phyloP scores from a whole-genome alignment of 371 early-diverging fungal genomes.

The Mortierella sp. region DNA sequence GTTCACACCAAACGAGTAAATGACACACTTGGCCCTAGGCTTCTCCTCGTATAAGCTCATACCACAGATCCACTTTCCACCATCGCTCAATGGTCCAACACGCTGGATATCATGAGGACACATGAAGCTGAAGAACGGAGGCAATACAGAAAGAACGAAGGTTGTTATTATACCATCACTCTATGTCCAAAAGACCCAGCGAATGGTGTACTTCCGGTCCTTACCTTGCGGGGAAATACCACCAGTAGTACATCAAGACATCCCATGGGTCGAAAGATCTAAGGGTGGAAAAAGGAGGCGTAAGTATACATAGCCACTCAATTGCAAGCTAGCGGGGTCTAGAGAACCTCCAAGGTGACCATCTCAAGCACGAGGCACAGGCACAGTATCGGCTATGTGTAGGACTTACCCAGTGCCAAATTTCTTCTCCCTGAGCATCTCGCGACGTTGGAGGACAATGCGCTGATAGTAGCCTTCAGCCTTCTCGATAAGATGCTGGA shows the following conservation, averaged over 20 bases:
- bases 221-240: slow-evolving; percentile 40
- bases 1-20: slow-evolving; percentile 51
- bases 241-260: slow-evolving; percentile 24
- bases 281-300: neutral
- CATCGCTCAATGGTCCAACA: slow-evolving; percentile 37
- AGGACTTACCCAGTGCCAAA: slow-evolving; percentile 34
- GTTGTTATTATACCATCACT: neutral
- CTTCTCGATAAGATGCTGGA: slow-evolving; percentile 37
- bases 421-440: neutral
- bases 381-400: too few relatives aligned
- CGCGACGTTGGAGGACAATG: slow-evolving; percentile 29
- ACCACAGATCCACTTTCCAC: slow-evolving; percentile 49
- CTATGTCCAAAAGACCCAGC: too few relatives aligned
- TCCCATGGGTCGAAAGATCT: slow-evolving; percentile 27
- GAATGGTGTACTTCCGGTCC: too few relatives aligned
- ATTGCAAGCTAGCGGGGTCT: too few relatives aligned
- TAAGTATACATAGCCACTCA: neutral
- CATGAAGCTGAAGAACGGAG: slow-evolving; percentile 7
- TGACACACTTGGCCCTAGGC: slow-evolving; percentile 44
- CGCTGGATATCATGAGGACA: slow-evolving; percentile 46
- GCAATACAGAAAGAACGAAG: neutral
- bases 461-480: slow-evolving; percentile 30
- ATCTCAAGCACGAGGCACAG: too few relatives aligned
- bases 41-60: slow-evolving; percentile 44
- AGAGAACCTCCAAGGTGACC: too few relatives aligned